Conservation (phyloP, 495 filamentous ascomycete species). For the Immersiella caudata region DNA sequence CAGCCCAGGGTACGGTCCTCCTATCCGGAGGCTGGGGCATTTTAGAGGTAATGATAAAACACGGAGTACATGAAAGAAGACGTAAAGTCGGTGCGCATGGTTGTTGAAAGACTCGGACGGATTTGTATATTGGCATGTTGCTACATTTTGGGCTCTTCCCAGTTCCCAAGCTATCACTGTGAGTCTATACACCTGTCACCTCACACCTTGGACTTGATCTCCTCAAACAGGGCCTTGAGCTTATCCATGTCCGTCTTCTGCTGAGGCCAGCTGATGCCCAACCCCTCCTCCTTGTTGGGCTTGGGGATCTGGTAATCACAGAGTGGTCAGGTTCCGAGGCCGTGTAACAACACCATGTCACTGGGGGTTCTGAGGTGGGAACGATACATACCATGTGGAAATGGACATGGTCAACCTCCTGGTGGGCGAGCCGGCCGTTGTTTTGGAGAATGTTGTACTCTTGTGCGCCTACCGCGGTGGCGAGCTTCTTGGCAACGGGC, state of each 20-base stretch:
- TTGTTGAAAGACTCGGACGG: background rate
- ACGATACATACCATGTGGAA: slow-evolving; percentile 80
- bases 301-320: slow-evolving; percentile 76
- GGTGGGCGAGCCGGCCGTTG: slow-evolving; percentile 92
- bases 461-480: slow-evolving; percentile 68
- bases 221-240: slow-evolving; percentile 76
- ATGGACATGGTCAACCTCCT: slow-evolving; percentile 92
- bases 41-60: background rate
- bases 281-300: slow-evolving; percentile 80
- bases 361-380: background rate
- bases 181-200: no score
- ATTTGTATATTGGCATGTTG: background rate
- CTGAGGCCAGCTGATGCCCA: slow-evolving; percentile 79
- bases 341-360: background rate
- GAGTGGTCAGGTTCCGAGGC: slow-evolving; percentile 18
- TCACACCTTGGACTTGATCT: slow-evolving; percentile 89
- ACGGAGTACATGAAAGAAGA: background rate
- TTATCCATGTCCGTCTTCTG: slow-evolving; percentile 78
- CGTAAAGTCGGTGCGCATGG: background rate
- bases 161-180: no score
- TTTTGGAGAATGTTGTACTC: slow-evolving; percentile 98
- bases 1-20: background rate
- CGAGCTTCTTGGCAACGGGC: slow-evolving; percentile 89
- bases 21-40: background rate
- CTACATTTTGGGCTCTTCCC: background rate